These are phyloP conservation scores for Puccinia polysora DNA, from an alignment of 1,284 basidiomycete genomes.

Conservation along the genomic window DNA sequence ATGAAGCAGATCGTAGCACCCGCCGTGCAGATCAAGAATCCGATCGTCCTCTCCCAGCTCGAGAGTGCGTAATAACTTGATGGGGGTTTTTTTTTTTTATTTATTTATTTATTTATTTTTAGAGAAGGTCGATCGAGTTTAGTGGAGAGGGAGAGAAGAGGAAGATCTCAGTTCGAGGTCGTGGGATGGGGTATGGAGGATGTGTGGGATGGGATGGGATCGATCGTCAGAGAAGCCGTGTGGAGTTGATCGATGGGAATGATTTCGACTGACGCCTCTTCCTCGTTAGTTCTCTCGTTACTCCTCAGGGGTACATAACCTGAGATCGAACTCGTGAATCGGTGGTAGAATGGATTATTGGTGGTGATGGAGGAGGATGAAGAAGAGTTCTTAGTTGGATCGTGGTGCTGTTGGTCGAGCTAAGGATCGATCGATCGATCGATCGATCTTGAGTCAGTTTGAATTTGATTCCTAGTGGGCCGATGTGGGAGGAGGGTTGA, in stretches of 20 bases:
- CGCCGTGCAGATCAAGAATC: constrained; percentile 83
- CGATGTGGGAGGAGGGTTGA: not conserved
- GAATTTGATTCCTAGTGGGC: not conserved
- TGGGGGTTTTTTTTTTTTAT: not conserved
- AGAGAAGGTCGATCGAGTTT: not conserved
- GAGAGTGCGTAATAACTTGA: constrained; percentile 67
- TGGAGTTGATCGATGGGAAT: too few species aligned
- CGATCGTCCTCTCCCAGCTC: constrained; percentile 86
- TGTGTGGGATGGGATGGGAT: not conserved
- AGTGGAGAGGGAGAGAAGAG: too few species aligned
- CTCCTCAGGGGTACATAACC: constrained; percentile 85
- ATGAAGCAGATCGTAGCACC: constrained; percentile 93
- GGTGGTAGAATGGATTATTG: constrained; percentile 58
- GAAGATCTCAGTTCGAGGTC: too few species aligned
- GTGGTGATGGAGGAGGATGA: not conserved
- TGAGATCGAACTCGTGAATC: constrained; percentile 55
- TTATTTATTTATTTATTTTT: not conserved
- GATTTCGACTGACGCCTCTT: constrained; percentile 79
- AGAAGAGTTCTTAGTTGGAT: not conserved
- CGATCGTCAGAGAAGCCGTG: too few species aligned
- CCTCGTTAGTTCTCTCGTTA: constrained; percentile 78
- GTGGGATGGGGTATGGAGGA: not conserved
- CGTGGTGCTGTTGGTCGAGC: not conserved
- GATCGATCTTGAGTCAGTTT: not conserved
- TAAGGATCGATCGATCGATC: not conserved